Conservation (phyloP, 164 flowering plant genomes). For the Paratinospora sagittata region DNA sequence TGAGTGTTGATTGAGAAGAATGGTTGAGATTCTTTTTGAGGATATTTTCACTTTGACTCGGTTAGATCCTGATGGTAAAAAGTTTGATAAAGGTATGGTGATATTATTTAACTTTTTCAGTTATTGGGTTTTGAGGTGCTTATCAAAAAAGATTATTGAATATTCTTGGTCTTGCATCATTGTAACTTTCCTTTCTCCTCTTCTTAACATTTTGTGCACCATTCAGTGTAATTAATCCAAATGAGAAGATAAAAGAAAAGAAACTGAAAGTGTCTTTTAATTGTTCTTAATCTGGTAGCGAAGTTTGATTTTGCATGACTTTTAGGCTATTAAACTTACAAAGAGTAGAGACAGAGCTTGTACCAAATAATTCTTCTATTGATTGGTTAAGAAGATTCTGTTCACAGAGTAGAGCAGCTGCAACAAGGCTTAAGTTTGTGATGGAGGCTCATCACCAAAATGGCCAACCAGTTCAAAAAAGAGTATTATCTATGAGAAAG, state of each 20-base stretch:
- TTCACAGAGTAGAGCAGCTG: neutral
- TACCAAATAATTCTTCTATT: neutral
- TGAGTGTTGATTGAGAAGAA: conserved; percentile 16
- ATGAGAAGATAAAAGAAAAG: neutral
- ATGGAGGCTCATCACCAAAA: no score
- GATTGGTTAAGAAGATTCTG: neutral
- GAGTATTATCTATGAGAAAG: no score
- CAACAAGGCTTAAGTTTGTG: no score
- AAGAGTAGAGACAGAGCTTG: neutral
- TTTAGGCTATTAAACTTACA: neutral
- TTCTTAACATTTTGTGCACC: neutral
- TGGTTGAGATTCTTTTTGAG: conserved; percentile 57
- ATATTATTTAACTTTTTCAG: neutral
- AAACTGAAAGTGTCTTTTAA: no score
- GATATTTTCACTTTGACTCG: conserved; percentile 49
- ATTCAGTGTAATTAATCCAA: neutral
- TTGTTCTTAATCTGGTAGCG: no score
- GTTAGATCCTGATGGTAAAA: conserved; percentile 78
- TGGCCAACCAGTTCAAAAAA: no score
- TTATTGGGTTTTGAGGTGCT: neutral
- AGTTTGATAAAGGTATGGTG: conserved; percentile 66
- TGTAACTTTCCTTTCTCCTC: neutral
- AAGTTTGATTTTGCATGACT: neutral
- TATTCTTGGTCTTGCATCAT: neutral
- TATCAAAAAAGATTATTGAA: neutral